A percentile compares a stretch with the other conserved stretches of the same genome.
phyloP scores from a whole-genome alignment of 78 protist species.

The Pigoraptor vietnamica region DNA sequence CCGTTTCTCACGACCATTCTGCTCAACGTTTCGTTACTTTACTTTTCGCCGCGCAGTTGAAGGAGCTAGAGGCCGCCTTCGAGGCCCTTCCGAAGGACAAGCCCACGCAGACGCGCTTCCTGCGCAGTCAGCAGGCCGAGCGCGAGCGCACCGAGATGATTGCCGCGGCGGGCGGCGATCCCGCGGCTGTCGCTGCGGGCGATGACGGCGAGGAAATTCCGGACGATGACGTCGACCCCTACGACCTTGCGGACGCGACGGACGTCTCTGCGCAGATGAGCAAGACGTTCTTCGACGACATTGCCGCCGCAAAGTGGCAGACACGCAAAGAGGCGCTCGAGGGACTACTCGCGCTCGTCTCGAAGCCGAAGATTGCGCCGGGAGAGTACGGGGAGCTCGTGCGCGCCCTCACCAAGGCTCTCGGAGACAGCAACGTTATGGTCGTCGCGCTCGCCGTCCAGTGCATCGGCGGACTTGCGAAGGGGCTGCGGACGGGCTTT shows the following conservation, averaged over 20 bases:
- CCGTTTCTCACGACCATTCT: too few species aligned
- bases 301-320: background rate
- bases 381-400: slow-evolving; percentile 5
- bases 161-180: background rate
- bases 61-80: background rate
- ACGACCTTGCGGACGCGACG: background rate
- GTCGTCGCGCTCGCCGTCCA: background rate
- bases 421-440: background rate
- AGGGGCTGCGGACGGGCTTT: background rate
- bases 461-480: background rate
- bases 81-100: background rate
- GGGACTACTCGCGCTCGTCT: background rate
- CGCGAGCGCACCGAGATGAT: background rate
- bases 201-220: background rate
- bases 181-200: background rate
- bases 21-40: background rate
- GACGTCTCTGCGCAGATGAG: background rate
- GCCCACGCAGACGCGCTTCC: background rate
- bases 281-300: background rate
- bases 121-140: background rate
- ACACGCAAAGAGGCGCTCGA: slow-evolving; percentile 1
- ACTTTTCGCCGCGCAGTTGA: background rate
- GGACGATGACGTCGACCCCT: background rate
- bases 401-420: background rate
- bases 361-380: background rate